Conservation (phyloP, 1,139 yeast genomes). For the Candida glucosophila region DNA sequence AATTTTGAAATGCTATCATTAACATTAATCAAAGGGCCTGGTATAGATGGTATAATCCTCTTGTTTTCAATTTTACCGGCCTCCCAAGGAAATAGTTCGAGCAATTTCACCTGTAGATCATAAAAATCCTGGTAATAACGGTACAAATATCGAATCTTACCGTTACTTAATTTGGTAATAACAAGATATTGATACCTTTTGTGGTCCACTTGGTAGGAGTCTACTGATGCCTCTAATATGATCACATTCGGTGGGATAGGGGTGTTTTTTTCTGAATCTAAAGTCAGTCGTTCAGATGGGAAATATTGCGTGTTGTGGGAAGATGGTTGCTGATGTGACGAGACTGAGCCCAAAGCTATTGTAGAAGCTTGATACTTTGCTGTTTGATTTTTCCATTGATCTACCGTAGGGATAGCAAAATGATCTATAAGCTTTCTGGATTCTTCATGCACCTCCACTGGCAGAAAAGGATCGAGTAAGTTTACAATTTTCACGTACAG, state of each 20-base stretch:
- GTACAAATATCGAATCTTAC: conserved; percentile 63
- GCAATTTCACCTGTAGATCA: conserved; percentile 78
- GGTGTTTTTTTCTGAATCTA: conserved; percentile 24
- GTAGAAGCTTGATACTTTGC: conserved; percentile 91
- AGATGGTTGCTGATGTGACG: conserved; percentile 19
- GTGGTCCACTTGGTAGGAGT: conserved; percentile 71
- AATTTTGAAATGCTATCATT: conserved; percentile 82
- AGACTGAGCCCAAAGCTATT: conserved; percentile 59
- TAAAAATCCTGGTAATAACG: conserved; percentile 94
- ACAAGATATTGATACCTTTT: conserved; percentile 89
- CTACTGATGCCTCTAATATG: conserved; percentile 63
- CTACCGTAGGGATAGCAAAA: conserved; percentile 80
- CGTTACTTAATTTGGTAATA: conserved; percentile 60
- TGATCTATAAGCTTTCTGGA: conserved; percentile 36
- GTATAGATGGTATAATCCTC: conserved; percentile 86
- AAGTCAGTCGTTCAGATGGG: conserved; percentile 13
- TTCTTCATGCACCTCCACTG: conserved; percentile 16
- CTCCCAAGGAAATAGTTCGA: conserved; percentile 83
- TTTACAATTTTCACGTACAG: conserved; percentile 83
- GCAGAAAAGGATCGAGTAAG: conserved; percentile 41
- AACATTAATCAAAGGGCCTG: conserved; percentile 92
- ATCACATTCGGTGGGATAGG: conserved; percentile 24
- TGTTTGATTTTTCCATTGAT: conserved; percentile 88
- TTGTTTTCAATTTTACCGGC: conserved; percentile 79
- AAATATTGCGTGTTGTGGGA: conserved; percentile 35